phyloP scores from a whole-genome alignment of 352 stramenopile species.

The Globisporangium canariense region DNA sequence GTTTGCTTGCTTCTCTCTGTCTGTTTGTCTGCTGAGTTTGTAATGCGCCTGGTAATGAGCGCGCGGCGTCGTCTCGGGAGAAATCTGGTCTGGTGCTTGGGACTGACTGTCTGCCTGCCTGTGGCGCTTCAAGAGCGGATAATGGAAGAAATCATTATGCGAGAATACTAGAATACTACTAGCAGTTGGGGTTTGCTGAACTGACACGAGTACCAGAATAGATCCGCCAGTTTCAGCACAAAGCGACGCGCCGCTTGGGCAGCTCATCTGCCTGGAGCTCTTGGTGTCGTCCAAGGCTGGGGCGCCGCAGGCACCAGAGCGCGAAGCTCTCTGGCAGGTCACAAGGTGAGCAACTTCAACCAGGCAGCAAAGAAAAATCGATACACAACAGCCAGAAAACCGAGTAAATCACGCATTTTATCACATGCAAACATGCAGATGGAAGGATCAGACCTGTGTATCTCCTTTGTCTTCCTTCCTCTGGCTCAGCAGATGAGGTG shows the following conservation, averaged over 20 bases:
- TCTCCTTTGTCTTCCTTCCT: neutral
- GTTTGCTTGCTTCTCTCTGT: neutral
- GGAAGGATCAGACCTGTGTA: neutral
- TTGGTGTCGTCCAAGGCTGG: neutral
- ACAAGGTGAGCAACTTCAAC: neutral
- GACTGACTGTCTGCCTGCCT: neutral
- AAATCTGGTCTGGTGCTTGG: neutral
- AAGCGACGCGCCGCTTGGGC: neutral
- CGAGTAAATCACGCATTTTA: neutral
- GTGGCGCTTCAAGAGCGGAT: neutral
- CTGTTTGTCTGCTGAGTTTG: neutral
- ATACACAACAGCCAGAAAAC: neutral
- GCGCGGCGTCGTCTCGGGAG: neutral
- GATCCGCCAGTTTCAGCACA: conserved; percentile 2
- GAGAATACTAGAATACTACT: neutral
- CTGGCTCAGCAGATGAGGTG: conserved; percentile 71
- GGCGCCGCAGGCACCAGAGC: no score
- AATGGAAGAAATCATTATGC: neutral
- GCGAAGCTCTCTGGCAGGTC: no score
- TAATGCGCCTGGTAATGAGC: neutral
- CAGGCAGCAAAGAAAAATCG: neutral
- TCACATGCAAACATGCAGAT: conserved; percentile 3
- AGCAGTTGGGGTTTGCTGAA: neutral
- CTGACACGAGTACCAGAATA: conserved; percentile 5
- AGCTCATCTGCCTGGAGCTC: neutral